Evolutionary conservation across 2,329 filamentous ascomycete genomes (phyloP).

Genomic region (Uncinocarpus reesii): DNA sequence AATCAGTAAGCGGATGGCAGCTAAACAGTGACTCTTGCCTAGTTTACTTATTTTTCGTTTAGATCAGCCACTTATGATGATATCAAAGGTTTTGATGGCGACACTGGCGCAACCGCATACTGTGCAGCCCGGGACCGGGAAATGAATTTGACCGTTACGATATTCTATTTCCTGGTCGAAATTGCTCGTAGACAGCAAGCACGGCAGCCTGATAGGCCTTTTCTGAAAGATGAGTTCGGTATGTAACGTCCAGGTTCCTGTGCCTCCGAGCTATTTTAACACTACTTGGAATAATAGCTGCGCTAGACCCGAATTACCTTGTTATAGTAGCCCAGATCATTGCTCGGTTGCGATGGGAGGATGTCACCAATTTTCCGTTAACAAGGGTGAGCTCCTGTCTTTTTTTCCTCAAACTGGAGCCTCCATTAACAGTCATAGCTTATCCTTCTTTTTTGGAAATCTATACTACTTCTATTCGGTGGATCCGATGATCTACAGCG

Average conservation of each 20-base stretch:
- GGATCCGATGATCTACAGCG: conserved; percentile 61
- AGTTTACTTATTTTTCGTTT: neutral
- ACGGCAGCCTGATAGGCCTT: conserved; percentile 7
- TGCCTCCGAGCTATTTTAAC: conserved; percentile 17
- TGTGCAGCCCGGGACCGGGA: conserved; percentile 32
- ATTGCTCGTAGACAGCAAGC: conserved; percentile 31
- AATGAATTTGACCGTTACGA: conserved; percentile 35
- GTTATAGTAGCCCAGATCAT: conserved; percentile 61
- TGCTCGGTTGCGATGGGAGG: conserved; percentile 61
- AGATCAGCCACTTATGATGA: conserved; percentile 8
- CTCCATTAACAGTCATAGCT: conserved; percentile 40
- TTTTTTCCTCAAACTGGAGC: neutral
- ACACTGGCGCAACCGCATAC: conserved; percentile 27
- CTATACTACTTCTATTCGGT: conserved; percentile 74
- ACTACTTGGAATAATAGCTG: conserved; percentile 36
- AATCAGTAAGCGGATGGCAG: conserved; percentile 19
- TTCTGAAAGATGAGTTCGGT: conserved; percentile 17
- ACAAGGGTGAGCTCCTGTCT: conserved; percentile 46
- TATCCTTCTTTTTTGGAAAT: conserved; percentile 84
- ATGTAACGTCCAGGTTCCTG: conserved; percentile 6
- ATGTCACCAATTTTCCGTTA: conserved; percentile 44
- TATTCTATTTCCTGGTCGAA: conserved; percentile 36
- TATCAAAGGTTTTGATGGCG: conserved; percentile 22
- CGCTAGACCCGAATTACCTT: conserved; percentile 57
- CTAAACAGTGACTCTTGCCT: neutral